phyloP scores from a whole-genome alignment of 306 rosid species.

The cucumber (Cucumis sativus) region Cucumber_9930_V3 NC_026655.2:21661001-21661500 shows the following conservation, averaged over 20 bases:
- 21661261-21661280: constrained; percentile 78
- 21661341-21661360: constrained; percentile 28
- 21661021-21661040: not conserved
- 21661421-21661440: constrained; percentile 3
- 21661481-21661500: constrained; percentile 15
- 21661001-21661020: not conserved
- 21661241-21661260: constrained; percentile 85
- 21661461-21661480: not conserved
- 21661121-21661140: not conserved
- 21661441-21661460: not conserved
- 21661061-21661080: not conserved
- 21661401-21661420: constrained; percentile 74
- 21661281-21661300: constrained; percentile 55
- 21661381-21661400: constrained; percentile 36
- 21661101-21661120: not conserved
- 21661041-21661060: not conserved
- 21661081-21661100: not conserved
- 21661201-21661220: constrained; percentile 28
- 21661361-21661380: constrained; percentile 24
- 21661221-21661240: constrained; percentile 44
- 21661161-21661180: constrained; percentile 27
- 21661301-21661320: constrained; percentile 68
- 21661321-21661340: constrained; percentile 24
- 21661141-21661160: constrained; percentile 17
- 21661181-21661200: constrained; percentile 18